Evolutionary conservation across 1,284 basidiomycete genomes (phyloP).

Genomic region (Pseudozyma thailandica): DNA sequence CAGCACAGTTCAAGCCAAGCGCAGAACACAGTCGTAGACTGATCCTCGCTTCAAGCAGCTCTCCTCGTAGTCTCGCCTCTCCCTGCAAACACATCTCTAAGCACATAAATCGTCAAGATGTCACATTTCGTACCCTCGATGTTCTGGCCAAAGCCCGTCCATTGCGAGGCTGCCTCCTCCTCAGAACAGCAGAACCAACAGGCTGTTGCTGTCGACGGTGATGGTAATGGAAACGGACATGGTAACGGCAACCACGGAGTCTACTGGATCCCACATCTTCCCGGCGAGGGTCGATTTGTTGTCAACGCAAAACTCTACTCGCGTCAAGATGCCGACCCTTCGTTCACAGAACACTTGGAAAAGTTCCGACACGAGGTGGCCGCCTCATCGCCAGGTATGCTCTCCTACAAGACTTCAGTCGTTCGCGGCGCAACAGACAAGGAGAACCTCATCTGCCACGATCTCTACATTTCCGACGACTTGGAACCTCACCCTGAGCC

Average conservation of each 20-base stretch:
- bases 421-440: constrained; percentile 51
- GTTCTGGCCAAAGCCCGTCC: constrained; percentile 43
- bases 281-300: constrained; percentile 61
- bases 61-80: too few relatives aligned
- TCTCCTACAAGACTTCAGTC: constrained; percentile 59
- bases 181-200: constrained; percentile 11
- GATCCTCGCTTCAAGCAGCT: too few relatives aligned
- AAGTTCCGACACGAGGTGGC: constrained; percentile 59
- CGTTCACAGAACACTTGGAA: constrained; percentile 57
- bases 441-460: constrained; percentile 62
- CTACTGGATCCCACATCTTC: constrained; percentile 58
- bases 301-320: constrained; percentile 61
- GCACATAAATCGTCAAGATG: constrained; percentile 24
- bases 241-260: constrained; percentile 35
- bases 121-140: constrained; percentile 49
- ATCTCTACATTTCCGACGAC: constrained; percentile 61
- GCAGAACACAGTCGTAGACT: too few relatives aligned
- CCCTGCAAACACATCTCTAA: neutral
- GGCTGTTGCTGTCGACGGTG: constrained; percentile 14
- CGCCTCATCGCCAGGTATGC: constrained; percentile 59
- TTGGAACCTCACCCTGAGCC: constrained; percentile 57
- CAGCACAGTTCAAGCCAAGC: too few relatives aligned
- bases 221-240: constrained; percentile 29
- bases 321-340: constrained; percentile 55
- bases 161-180: constrained; percentile 45